Conservation (phyloP, 345 rosid species). For the Nasturtium officinale region DNA sequence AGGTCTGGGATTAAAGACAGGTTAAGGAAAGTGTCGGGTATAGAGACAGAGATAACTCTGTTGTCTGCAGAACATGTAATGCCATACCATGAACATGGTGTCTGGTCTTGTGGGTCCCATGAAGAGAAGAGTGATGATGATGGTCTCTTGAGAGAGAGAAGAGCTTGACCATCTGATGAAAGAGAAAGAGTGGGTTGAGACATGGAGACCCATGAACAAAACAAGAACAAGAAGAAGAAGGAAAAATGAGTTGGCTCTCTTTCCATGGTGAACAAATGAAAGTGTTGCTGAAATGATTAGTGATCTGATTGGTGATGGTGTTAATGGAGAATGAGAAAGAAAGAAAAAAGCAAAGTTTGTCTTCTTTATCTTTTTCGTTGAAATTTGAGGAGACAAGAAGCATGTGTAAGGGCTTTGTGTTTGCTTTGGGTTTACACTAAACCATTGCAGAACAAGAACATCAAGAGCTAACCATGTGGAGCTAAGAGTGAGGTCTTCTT, state of each 20-base stretch:
- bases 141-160: constrained; percentile 57
- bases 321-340: constrained; percentile 18
- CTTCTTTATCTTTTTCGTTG: constrained; percentile 33
- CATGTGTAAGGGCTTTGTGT: constrained; percentile 51
- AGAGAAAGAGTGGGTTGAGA: constrained; percentile 47
- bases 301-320: constrained; percentile 12
- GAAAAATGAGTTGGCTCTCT: constrained; percentile 41
- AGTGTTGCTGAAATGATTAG: constrained; percentile 16
- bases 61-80: constrained; percentile 79
- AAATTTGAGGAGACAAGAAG: constrained; percentile 53
- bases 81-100: constrained; percentile 95
- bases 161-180: constrained; percentile 82
- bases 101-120: constrained; percentile 74
- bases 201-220: constrained; percentile 45
- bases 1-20: constrained; percentile 74
- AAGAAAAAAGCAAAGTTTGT: constrained; percentile 32
- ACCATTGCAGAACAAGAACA: constrained; percentile 50
- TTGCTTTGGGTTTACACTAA: constrained; percentile 60
- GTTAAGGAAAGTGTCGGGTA: constrained; percentile 83
- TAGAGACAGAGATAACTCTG: constrained; percentile 80
- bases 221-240: constrained; percentile 44
- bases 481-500: constrained; percentile 25
- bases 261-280: constrained; percentile 44
- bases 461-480: constrained; percentile 54
- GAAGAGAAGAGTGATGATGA: constrained; percentile 58